Conservation (phyloP, 2,329 filamentous ascomycete genomes). For the Grosmannia clavigera region DNA sequence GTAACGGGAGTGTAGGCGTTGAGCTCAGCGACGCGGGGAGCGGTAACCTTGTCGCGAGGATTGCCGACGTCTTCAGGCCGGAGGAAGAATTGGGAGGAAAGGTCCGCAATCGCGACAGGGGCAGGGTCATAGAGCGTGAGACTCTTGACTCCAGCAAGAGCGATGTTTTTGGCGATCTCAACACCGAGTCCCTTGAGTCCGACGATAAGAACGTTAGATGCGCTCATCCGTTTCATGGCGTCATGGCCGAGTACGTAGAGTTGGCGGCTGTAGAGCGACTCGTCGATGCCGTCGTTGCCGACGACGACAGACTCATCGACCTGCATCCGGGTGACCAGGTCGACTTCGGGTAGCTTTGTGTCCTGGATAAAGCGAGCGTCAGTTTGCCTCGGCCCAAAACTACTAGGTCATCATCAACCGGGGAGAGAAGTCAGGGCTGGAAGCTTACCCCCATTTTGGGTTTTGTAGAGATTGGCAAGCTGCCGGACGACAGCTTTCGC, state of each 20-base stretch:
- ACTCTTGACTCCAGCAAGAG: slow-evolving; percentile 95
- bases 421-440: not conserved
- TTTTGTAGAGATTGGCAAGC: slow-evolving; percentile 43
- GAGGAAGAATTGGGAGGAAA: slow-evolving; percentile 97
- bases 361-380: slow-evolving; percentile 16
- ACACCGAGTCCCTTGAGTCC: slow-evolving; percentile 91
- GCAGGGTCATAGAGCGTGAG: slow-evolving; percentile 85
- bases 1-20: slow-evolving; percentile 92
- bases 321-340: slow-evolving; percentile 53
- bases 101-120: slow-evolving; percentile 70
- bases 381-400: not conserved
- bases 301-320: slow-evolving; percentile 39
- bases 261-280: slow-evolving; percentile 62
- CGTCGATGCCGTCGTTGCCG: slow-evolving; percentile 51
- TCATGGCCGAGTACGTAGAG: slow-evolving; percentile 60
- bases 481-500: slow-evolving; percentile 53
- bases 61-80: slow-evolving; percentile 81
- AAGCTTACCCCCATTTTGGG: slow-evolving; percentile 48
- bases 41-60: slow-evolving; percentile 75
- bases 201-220: slow-evolving; percentile 85
- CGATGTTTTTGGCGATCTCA: slow-evolving; percentile 97
- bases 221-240: slow-evolving; percentile 98
- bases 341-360: slow-evolving; percentile 45
- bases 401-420: not conserved
- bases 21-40: slow-evolving; percentile 80